Base-by-base conservation (phyloP, 805 yeast genomes). In the Candida ascalaphidarum region DNA sequence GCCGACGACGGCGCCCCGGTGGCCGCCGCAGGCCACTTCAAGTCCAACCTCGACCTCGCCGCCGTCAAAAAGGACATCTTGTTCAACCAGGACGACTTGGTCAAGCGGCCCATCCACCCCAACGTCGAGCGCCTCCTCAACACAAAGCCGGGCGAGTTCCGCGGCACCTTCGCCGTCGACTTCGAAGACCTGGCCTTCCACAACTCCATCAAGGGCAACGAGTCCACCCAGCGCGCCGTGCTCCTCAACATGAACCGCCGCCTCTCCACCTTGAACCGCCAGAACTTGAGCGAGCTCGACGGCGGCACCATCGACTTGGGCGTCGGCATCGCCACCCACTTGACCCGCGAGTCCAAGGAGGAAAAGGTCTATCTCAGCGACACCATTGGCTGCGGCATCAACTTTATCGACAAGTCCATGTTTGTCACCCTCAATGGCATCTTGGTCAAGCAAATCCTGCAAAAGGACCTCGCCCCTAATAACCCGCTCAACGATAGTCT, bases 341-440 rank as follows among this genome's bases (percentile, higher is more conserved):
- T 39, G 17, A 23, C 25, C n/a, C 34, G 30, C 5, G 46, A 43
- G 12, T n/a, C 12, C 15, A 27, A 27, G 8, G 58, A 56, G 23
- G 57, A 52, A 14, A 64, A 57, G 28, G 62, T 63, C 2, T 63
- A 67, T 22, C 54, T 48, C 17, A 44, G 53, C 14, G 95, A 85
- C 50, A 61, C 71, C 3, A 66, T 88, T 36, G 96, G 96, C 0
- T 80, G 88, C 51, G 96, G 96, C 4, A 66, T 85, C 14, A 80
- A 86, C 55, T 80, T 72, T 41, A 59, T 68, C 11, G 71, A 70
- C 22, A 67, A 72, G 23, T 55, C 75, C 0, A 65, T 84, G 2
- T 88, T 86, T 42, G 73, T 74, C 38, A 86, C 96, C 0, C 78
- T 81, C 48, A 86, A 88, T 52, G 96, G 96, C 2, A 65, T 81